Conservation (phyloP, 148 eudicot species). For the Rhododendron henanense region DNA sequence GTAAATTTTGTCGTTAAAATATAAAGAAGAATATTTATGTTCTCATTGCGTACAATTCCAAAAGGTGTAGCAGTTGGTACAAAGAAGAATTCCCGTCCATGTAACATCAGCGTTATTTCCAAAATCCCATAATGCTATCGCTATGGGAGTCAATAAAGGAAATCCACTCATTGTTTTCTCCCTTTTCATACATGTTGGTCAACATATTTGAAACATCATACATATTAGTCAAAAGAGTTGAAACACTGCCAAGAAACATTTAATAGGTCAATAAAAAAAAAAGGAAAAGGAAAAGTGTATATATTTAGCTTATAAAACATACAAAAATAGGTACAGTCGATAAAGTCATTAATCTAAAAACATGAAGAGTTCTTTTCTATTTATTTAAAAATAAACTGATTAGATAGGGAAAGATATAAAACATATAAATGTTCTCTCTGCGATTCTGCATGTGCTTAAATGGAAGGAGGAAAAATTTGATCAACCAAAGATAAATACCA, state of each 20-base stretch:
- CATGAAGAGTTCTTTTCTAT: not conserved
- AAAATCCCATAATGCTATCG: not conserved
- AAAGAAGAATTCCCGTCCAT: not conserved
- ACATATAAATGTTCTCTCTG: not conserved
- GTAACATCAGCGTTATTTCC: not conserved
- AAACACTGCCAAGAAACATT: not conserved
- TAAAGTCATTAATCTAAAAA: not conserved
- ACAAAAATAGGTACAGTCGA: not conserved
- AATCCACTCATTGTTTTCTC: not conserved
- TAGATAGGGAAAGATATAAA: not conserved
- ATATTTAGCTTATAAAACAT: not conserved
- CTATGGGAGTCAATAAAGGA: not conserved
- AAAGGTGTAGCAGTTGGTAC: not conserved
- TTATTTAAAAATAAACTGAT: not conserved
- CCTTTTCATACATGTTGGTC: not conserved
- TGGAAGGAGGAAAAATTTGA: not conserved
- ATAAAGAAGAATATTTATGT: too few relatives aligned
- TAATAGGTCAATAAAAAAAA: not conserved
- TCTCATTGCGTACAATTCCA: too few relatives aligned
- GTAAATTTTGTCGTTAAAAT: too few relatives aligned
- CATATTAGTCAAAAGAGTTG: too few relatives aligned
- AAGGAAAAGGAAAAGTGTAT: too few relatives aligned
- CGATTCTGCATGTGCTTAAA: not conserved
- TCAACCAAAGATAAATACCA: not conserved
- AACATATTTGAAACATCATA: not conserved